phyloP scores from a whole-genome alignment of 768 basidiomycete species.

The Dacryopinax primogenitus region DNA sequence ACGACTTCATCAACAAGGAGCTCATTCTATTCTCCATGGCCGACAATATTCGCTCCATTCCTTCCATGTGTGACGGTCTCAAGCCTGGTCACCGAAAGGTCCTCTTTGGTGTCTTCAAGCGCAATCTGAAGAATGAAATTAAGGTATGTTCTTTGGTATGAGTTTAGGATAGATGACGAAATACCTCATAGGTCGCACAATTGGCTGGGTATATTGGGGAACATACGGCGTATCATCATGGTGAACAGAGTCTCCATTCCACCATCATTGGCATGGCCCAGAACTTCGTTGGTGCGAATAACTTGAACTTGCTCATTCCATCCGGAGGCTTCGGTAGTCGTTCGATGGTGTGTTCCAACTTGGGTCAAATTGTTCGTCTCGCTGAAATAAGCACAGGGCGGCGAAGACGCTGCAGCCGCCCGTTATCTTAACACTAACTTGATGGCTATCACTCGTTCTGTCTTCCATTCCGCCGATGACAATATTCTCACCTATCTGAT shows the following conservation, averaged over 20 bases:
- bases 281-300: slow-evolving; percentile 89
- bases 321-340: slow-evolving; percentile 95
- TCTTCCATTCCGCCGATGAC: slow-evolving; percentile 79
- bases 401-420: slow-evolving; percentile 91
- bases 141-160: slow-evolving; percentile 41
- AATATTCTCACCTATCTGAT: slow-evolving; percentile 67
- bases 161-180: background rate
- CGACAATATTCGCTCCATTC: slow-evolving; percentile 95
- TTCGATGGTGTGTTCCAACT: slow-evolving; percentile 22
- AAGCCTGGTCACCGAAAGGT: slow-evolving; percentile 98
- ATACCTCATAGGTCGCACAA: slow-evolving; percentile 59
- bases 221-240: slow-evolving; percentile 92
- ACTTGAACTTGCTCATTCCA: slow-evolving; percentile 74
- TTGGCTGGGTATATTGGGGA: slow-evolving; percentile 91
- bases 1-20: slow-evolving; percentile 97
- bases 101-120: slow-evolving; percentile 90
- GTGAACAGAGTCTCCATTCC: slow-evolving; percentile 70
- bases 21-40: slow-evolving; percentile 98
- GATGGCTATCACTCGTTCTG: slow-evolving; percentile 52
- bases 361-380: background rate
- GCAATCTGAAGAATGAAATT: slow-evolving; percentile 81
- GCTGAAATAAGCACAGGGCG: slow-evolving; percentile 39
- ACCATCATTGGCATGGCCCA: slow-evolving; percentile 94
- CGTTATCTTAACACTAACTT: slow-evolving; percentile 90
- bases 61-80: slow-evolving; percentile 81